phyloP scores from a whole-genome alignment of 352 stramenopile species.

The Phytophthora pini region DNA sequence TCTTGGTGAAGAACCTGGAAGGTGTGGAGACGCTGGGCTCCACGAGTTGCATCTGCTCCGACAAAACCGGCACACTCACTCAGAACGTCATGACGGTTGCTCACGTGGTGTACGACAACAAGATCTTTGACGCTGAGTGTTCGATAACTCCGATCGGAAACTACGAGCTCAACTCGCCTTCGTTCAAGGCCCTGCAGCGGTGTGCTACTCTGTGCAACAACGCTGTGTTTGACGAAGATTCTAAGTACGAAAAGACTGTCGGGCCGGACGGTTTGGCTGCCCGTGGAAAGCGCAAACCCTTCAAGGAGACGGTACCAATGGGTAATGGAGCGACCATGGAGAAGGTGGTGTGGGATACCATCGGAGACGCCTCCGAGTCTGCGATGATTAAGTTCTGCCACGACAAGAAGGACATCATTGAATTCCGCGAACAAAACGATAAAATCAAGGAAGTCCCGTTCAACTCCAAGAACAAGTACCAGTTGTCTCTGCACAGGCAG shows the following conservation, averaged over 20 bases:
- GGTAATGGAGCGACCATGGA: conserved; percentile 50
- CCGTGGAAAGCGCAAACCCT: conserved; percentile 59
- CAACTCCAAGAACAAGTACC: conserved; percentile 90
- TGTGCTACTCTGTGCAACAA: conserved; percentile 93
- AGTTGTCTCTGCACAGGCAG: conserved; percentile 84
- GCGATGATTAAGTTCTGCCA: conserved; percentile 90
- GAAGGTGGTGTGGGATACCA: conserved; percentile 70
- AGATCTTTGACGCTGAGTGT: conserved; percentile 80
- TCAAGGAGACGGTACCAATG: conserved; percentile 61
- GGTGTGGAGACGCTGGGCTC: conserved; percentile 93
- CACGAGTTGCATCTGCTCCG: conserved; percentile 91
- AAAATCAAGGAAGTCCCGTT: conserved; percentile 88
- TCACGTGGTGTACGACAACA: conserved; percentile 80
- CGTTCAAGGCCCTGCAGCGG: conserved; percentile 73
- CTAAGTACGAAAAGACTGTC: conserved; percentile 77
- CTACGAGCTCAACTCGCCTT: conserved; percentile 57
- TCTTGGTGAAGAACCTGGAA: conserved; percentile 95
- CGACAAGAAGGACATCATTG: conserved; percentile 82
- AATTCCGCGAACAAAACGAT: conserved; percentile 63
- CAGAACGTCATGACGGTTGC: conserved; percentile 96
- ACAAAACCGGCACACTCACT: conserved; percentile 96
- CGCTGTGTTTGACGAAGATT: conserved; percentile 62
- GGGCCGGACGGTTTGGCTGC: conserved; percentile 47
- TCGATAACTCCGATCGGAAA: conserved; percentile 69
- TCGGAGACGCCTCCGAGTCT: conserved; percentile 81